Conservation (phyloP, 306 rosid species). For the Fragaria iinumae region DNA sequence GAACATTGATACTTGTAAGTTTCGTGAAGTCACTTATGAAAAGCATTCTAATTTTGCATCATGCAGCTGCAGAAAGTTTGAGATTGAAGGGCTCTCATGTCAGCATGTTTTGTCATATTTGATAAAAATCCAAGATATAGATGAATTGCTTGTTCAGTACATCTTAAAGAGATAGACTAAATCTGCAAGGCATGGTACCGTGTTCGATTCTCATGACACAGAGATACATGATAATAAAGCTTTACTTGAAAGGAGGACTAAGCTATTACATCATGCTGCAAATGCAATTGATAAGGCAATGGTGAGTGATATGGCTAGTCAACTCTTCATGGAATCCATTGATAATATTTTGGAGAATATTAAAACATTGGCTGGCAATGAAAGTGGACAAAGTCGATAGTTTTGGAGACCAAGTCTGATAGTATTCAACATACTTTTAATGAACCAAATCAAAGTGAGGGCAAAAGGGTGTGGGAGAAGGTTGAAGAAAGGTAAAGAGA, state of each 20-base stretch:
- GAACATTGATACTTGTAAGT: too few species aligned
- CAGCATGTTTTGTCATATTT: neutral
- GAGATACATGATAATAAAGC: too few species aligned
- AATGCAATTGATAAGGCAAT: too few species aligned
- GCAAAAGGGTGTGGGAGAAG: neutral
- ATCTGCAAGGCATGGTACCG: too few species aligned
- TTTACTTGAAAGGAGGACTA: too few species aligned
- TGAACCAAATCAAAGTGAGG: neutral
- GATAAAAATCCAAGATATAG: neutral
- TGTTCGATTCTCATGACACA: too few species aligned
- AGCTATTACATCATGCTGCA: too few species aligned
- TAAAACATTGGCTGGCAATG: too few species aligned
- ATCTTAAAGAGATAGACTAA: neutral
- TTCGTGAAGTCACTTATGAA: neutral
- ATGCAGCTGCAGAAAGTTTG: neutral
- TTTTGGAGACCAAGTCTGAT: neutral
- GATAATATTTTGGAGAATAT: too few species aligned
- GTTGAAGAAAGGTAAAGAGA: neutral
- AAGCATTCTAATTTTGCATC: neutral
- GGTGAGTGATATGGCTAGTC: too few species aligned
- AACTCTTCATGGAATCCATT: too few species aligned
- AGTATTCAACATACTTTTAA: neutral
- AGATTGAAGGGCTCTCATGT: neutral
- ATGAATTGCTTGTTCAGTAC: neutral
- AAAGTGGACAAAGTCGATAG: too few species aligned